These are phyloP conservation scores for Basidiobolus meristosporus DNA, from an alignment of 371 early-diverging fungal genomes.

Conservation along the genomic window DNA sequence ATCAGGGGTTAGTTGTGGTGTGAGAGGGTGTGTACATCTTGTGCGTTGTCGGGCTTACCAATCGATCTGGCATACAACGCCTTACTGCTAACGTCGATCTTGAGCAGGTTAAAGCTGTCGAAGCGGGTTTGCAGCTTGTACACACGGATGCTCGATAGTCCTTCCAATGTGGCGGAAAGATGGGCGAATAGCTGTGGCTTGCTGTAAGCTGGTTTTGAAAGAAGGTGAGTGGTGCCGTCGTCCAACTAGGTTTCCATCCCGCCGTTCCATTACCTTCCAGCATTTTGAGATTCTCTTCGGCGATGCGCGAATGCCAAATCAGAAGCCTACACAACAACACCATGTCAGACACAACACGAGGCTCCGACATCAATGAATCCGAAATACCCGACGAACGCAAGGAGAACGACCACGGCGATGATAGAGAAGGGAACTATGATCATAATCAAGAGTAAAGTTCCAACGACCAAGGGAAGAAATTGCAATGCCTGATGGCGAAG, in stretches of 20 bases:
- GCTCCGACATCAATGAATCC: too few relatives aligned
- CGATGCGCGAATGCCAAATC: too few relatives aligned
- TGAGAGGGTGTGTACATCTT: slow-evolving; percentile 5
- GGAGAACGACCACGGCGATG: slow-evolving; percentile 2
- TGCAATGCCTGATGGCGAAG: slow-evolving; percentile 11
- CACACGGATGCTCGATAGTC: slow-evolving; percentile 39
- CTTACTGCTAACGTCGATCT: slow-evolving; percentile 34
- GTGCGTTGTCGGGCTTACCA: neutral
- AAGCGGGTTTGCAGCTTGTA: slow-evolving; percentile 35
- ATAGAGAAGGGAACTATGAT: slow-evolving; percentile 4
- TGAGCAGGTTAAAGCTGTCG: slow-evolving; percentile 18
- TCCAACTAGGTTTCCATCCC: too few relatives aligned
- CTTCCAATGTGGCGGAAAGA: slow-evolving; percentile 48
- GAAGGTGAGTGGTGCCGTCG: too few relatives aligned
- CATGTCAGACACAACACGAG: too few relatives aligned
- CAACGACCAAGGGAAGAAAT: slow-evolving; percentile 2
- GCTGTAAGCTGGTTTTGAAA: neutral
- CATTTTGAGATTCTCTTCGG: too few relatives aligned
- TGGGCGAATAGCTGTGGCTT: slow-evolving; percentile 49
- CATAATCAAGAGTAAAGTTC: neutral
- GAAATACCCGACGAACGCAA: neutral
- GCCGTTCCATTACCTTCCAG: too few relatives aligned
- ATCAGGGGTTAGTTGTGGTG: slow-evolving; percentile 4
- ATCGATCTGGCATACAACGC: slow-evolving; percentile 20
- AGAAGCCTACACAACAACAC: too few relatives aligned